Conservation (phyloP, 257 asterid genomes). For the Solanum virginianum region DNA sequence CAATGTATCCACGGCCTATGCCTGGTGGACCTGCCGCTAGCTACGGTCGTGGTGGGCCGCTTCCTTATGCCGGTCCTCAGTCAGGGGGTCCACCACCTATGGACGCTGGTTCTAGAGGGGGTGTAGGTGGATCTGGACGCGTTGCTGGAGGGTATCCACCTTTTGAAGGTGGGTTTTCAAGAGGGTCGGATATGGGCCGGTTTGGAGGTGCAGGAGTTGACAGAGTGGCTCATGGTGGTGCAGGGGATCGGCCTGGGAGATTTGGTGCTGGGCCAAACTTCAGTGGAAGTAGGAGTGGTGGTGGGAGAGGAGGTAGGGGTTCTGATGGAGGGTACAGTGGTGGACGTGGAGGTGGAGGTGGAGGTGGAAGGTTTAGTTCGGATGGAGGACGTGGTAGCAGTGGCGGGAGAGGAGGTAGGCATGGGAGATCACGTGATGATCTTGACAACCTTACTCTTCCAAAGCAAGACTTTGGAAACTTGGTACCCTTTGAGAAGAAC, state of each 20-base stretch:
- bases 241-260: conserved; percentile 25
- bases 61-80: conserved; percentile 31
- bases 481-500: conserved; percentile 68
- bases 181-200: conserved; percentile 36
- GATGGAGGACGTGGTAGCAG: conserved; percentile 25
- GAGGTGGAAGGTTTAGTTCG: conserved; percentile 27
- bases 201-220: conserved; percentile 18
- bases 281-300: conserved; percentile 3
- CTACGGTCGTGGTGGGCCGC: conserved; percentile 49
- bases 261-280: conserved; percentile 16
- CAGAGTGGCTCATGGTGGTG: conserved; percentile 23
- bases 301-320: conserved; percentile 11
- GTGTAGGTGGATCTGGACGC: background rate
- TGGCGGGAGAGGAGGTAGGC: conserved; percentile 38
- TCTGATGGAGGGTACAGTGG: conserved; percentile 5
- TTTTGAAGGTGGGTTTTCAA: conserved; percentile 27
- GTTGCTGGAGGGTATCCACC: conserved; percentile 20
- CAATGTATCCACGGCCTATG: conserved; percentile 36
- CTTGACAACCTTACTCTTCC: conserved; percentile 62
- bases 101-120: conserved; percentile 18
- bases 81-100: conserved; percentile 24
- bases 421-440: conserved; percentile 45
- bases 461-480: conserved; percentile 61
- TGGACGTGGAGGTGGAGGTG: conserved; percentile 8
- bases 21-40: conserved; percentile 34